Conservation (phyloP, 495 filamentous ascomycete species). For the Amphirosellinia nigrospora region DNA sequence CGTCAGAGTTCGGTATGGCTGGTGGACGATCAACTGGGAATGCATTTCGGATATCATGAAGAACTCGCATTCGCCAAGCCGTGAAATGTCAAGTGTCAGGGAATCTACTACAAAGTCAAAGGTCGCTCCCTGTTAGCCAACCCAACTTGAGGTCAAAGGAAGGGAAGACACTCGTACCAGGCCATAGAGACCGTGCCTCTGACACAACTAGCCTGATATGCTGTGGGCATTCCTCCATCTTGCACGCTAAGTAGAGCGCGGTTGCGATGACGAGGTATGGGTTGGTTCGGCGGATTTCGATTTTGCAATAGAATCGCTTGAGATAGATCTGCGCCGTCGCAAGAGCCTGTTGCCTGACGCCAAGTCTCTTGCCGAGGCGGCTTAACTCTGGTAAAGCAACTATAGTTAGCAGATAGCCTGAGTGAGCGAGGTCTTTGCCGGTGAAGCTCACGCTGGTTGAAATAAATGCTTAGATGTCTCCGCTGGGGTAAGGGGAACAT, state of each 20-base stretch:
- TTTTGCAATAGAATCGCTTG: slow-evolving; percentile 89
- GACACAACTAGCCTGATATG: slow-evolving; percentile 88
- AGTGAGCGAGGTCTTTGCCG: background rate
- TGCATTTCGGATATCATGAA: slow-evolving; percentile 93
- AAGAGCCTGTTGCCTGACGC: slow-evolving; percentile 87
- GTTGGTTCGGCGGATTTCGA: slow-evolving; percentile 91
- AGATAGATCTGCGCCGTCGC: slow-evolving; percentile 95
- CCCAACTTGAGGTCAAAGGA: slow-evolving; percentile 29
- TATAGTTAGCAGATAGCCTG: slow-evolving; percentile 5
- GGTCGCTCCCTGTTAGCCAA: slow-evolving; percentile 8
- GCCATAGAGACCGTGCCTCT: slow-evolving; percentile 88
- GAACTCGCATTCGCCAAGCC: slow-evolving; percentile 96
- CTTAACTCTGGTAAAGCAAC: slow-evolving; percentile 66
- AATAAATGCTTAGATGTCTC: slow-evolving; percentile 86
- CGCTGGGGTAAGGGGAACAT: slow-evolving; percentile 82
- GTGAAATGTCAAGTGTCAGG: slow-evolving; percentile 79
- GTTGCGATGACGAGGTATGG: slow-evolving; percentile 91
- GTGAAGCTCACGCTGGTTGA: slow-evolving; percentile 76
- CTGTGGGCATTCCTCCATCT: slow-evolving; percentile 98
- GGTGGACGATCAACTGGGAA: slow-evolving; percentile 92
- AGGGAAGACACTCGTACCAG: slow-evolving; percentile 58
- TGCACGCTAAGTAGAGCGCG: slow-evolving; percentile 93
- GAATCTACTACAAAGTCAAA: slow-evolving; percentile 60
- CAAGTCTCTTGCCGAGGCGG: slow-evolving; percentile 78
- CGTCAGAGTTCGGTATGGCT: slow-evolving; percentile 90